Evolutionary conservation across 176 grass and related monocot genomes (phyloP).

Genomic region (Cocos nucifera): DNA sequence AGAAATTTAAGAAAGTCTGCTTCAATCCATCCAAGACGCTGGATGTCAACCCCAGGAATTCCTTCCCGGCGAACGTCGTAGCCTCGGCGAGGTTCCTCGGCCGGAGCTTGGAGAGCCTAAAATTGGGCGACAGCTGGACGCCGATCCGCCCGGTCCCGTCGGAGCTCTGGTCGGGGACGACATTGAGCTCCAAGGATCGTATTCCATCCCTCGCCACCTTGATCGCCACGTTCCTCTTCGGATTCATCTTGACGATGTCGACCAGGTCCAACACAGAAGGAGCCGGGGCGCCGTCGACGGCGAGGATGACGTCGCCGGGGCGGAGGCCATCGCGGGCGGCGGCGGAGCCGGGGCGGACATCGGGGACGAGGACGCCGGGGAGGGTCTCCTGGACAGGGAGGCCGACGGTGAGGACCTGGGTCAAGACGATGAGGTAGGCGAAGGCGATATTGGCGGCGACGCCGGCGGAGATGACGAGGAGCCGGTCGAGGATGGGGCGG

Average conservation of each 20-base stretch:
- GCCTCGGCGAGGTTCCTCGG: slow-evolving; percentile 45
- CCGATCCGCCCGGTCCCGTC: slow-evolving; percentile 72
- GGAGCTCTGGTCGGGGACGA: slow-evolving; percentile 60
- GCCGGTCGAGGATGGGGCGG: slow-evolving; percentile 72
- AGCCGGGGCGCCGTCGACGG: slow-evolving; percentile 33
- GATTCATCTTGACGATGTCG: slow-evolving; percentile 56
- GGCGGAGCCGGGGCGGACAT: slow-evolving; percentile 61
- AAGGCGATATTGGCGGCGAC: slow-evolving; percentile 78
- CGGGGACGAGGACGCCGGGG: slow-evolving; percentile 65
- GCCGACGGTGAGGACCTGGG: slow-evolving; percentile 71
- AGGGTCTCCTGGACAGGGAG: slow-evolving; percentile 71
- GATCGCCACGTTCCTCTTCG: slow-evolving; percentile 50
- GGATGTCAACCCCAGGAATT: slow-evolving; percentile 43
- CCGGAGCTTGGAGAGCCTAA: slow-evolving; percentile 36
- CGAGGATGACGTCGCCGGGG: slow-evolving; percentile 73
- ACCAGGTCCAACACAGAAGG: slow-evolving; percentile 64
- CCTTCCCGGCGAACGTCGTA: slow-evolving; percentile 42
- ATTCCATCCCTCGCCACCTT: slow-evolving; percentile 23
- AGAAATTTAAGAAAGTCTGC: slow-evolving; percentile 84
- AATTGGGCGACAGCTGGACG: slow-evolving; percentile 76
- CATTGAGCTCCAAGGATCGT: slow-evolving; percentile 33
- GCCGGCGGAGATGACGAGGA: slow-evolving; percentile 82
- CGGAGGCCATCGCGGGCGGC: slow-evolving; percentile 54
- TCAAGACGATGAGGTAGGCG: slow-evolving; percentile 74
- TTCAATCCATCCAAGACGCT: slow-evolving; percentile 71